These are phyloP conservation scores for Solidago caesia DNA, from an alignment of 129 eudicot genomes.

Conservation along the genomic window DNA sequence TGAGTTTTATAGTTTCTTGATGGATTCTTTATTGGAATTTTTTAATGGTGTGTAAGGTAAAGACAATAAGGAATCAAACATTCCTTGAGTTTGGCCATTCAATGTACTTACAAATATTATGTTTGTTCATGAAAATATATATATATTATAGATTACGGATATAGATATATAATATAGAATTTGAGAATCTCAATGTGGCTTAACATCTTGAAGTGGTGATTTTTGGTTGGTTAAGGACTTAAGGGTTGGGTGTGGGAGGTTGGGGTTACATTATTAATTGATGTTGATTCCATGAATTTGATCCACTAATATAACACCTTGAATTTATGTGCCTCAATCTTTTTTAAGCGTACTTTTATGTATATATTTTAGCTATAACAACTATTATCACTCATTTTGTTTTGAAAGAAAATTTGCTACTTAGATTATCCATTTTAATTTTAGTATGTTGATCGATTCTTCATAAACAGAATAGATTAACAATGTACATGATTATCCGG, in stretches of 20 bases:
- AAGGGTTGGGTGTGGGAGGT: not conserved
- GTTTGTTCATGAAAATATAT: slow-evolving; percentile 18
- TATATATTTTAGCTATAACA: too few relatives aligned
- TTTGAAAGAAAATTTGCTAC: too few relatives aligned
- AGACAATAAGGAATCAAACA: slow-evolving; percentile 78
- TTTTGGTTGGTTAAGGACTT: not conserved
- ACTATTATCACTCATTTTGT: too few relatives aligned
- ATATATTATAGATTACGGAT: too few relatives aligned
- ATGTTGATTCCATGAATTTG: slow-evolving; percentile 17
- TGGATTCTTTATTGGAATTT: slow-evolving; percentile 33
- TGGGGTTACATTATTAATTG: slow-evolving; percentile 5
- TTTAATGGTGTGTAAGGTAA: slow-evolving; percentile 20
- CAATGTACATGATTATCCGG: too few relatives aligned
- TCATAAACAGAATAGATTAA: too few relatives aligned
- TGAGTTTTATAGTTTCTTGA: slow-evolving; percentile 46
- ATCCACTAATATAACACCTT: not conserved
- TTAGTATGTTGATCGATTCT: too few relatives aligned
- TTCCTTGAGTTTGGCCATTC: slow-evolving; percentile 84
- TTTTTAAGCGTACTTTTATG: too few relatives aligned
- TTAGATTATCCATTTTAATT: too few relatives aligned
- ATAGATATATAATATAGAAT: slow-evolving; percentile 33
- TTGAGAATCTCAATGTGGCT: slow-evolving; percentile 53
- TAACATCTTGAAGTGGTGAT: slow-evolving; percentile 43
- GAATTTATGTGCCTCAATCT: too few relatives aligned
- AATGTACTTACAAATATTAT: slow-evolving; percentile 54